Conservation (phyloP, 306 rosid genomes). For the Argentina anserina region DNA sequence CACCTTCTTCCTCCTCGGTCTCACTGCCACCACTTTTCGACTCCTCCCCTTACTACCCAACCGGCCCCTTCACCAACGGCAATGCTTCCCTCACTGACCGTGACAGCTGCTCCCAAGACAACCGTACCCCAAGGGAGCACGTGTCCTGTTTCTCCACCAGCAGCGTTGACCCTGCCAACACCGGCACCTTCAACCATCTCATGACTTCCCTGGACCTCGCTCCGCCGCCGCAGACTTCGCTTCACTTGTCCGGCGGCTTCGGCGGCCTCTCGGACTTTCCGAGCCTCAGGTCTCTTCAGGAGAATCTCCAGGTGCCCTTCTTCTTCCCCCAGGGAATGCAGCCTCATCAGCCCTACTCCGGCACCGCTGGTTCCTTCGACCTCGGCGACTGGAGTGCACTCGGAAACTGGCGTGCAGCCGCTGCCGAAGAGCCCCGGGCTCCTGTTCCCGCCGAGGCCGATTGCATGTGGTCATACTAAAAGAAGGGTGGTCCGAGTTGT, state of each 20-base stretch:
- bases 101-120: conserved; percentile 51
- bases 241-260: conserved; percentile 28
- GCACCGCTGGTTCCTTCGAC: conserved; percentile 13
- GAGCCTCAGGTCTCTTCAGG: conserved; percentile 74
- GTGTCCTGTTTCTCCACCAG: conserved; percentile 99
- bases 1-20: conserved; percentile 79
- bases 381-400: conserved; percentile 18
- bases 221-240: conserved; percentile 22
- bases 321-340: conserved; percentile 32
- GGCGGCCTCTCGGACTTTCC: conserved; percentile 71
- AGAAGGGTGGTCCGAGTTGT: not conserved
- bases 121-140: conserved; percentile 70
- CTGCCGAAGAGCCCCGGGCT: conserved; percentile 33
- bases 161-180: conserved; percentile 19
- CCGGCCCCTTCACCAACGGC: conserved; percentile 1
- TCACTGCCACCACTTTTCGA: conserved; percentile 89
- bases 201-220: conserved; percentile 31
- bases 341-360: conserved; percentile 7
- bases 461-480: conserved; percentile 80
- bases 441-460: conserved; percentile 59
- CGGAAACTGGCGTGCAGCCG: conserved; percentile 35
- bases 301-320: conserved; percentile 73
- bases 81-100: conserved; percentile 33
- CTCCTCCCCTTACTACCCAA: conserved; percentile 56
- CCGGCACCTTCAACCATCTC: conserved; percentile 21